phyloP scores from a whole-genome alignment of 192 early-diverging fungal species.

The Dispira parvispora region DNA sequence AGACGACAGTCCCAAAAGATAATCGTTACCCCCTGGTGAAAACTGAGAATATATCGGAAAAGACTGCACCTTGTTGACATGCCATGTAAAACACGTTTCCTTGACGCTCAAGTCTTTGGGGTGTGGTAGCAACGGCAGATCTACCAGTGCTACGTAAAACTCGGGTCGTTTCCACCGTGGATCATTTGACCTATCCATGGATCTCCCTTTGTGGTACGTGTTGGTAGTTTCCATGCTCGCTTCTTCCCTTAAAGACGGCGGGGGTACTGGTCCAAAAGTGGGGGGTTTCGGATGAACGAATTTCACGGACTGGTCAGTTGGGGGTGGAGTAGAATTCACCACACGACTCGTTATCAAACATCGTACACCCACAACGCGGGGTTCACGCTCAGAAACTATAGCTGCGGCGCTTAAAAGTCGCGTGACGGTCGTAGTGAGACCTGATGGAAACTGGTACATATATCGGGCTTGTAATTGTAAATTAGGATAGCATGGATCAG shows the following conservation, averaged over 20 bases:
- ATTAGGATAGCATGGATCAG: too few species aligned
- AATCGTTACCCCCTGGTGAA: neutral
- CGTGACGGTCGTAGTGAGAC: too few species aligned
- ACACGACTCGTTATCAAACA: neutral
- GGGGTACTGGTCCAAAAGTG: neutral
- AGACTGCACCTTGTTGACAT: neutral
- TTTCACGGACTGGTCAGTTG: neutral
- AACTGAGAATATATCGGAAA: neutral
- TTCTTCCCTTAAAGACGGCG: neutral
- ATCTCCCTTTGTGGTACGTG: neutral
- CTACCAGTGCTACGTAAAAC: constrained; percentile 1
- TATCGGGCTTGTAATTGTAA: too few species aligned
- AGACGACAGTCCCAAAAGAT: neutral
- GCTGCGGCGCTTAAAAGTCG: too few species aligned
- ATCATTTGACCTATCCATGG: neutral
- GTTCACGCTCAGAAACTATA: too few species aligned
- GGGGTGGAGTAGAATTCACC: neutral
- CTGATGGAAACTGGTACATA: too few species aligned
- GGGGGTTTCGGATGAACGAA: neutral
- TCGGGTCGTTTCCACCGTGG: neutral
- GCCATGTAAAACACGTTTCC: neutral
- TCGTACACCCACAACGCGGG: too few species aligned
- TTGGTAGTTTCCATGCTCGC: neutral
- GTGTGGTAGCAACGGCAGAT: neutral
- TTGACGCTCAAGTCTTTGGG: neutral